Base-by-base conservation (phyloP, 768 basidiomycete species). In the Podaxis sp. region DNA sequence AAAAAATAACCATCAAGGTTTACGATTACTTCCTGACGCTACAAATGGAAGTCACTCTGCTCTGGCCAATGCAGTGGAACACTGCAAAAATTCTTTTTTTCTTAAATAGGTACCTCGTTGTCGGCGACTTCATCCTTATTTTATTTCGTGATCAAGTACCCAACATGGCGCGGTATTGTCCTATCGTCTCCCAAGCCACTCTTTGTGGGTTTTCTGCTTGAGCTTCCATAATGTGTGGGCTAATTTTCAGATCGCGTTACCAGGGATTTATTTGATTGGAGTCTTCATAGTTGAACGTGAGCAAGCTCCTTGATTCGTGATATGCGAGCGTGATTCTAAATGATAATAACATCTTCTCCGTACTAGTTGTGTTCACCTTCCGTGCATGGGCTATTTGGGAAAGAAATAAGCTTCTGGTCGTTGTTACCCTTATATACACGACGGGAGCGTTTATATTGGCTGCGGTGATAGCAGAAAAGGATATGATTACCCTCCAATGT, bases 11-110 rank as follows among this genome's bases (percentile, higher is more conserved):
- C 15, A 0, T 52, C 2, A 52, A 33, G 54, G 58, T 33, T 30
- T 60, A 30, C 20, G 71, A 73, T 57, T 69, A 65, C 62, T 38
- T 69, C 46, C 48, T 72, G 48, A 72, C 71, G 12, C 55, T 71
- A 4, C 48, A 62, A 7, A 33, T 61, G 12, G 71, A 73, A 55
- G 58, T 67, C 26, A 44, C 58, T 22, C 56, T 64, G 24, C 63
- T 73, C 15, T 74, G 73, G 73, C 58, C 57, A 12, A 55, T 64
- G 3, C 58, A 56, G 41, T 72, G 68, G 67, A 59, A 65, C 36
- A 22, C 66, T 1, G 64, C 69, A 13, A 73, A 72, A 54, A 54
- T 63, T 55, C 58, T 74, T 15, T 75, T 68, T 55, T 58, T 74
- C 48, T 63, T 68, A 30, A 66, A 68, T 53, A 69, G 71, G 26